Base-by-base conservation (phyloP, 2,329 filamentous ascomycete species). In the Fusarium napiforme region DNA sequence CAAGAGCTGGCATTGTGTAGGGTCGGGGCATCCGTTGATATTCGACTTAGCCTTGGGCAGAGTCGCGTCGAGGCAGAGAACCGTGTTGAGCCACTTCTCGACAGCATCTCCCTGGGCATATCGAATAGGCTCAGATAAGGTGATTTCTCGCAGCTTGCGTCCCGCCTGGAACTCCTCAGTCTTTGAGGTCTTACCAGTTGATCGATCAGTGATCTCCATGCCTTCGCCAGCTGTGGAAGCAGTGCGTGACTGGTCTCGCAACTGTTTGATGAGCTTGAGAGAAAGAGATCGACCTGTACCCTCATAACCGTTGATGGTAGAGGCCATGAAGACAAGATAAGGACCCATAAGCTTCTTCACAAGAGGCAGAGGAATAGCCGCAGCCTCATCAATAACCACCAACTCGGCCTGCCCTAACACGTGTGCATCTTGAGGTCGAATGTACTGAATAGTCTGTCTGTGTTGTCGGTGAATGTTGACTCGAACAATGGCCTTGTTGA, bases 281-380 rank as follows among this genome's bases (percentile, higher is more conserved):
- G 96, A 98, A 10, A 99, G 87, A 2, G 96, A 98, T 65, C 96
- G 91, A 45, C 96, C 96, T 11, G 96, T 99, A 64, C 96, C 96
- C 85, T 99, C 96, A 81, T 99, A 99, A 66, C 96, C 96, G 80
- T 98, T 98, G 84, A 99, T 98, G 4, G 96, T 99, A 2, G 96
- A 99, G 2, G 97, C 95, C 96, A 99, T 98, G 83, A 99, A 99
- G 14, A 98, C 95, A 42, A 99, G 87, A 82, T 99, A 99, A 19
- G 96, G 96, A 0, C 96, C 96, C 90, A 99, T 95, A 45, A 99
- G 87, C 83, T 98, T 98, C 76, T 93, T 89, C 12, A 99, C 96
- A 6, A 98, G 85, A 2, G 96, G 96, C 16, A 99, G 84, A 18
- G 97, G 96, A 71, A 99, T 99, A 4, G 97, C 97, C 18, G 96